Percentiles rank a stretch among this genome's conserved stretches.
phyloP scores from a whole-genome alignment of 169 alveolate species.

The Eimeria tenella region DNA sequence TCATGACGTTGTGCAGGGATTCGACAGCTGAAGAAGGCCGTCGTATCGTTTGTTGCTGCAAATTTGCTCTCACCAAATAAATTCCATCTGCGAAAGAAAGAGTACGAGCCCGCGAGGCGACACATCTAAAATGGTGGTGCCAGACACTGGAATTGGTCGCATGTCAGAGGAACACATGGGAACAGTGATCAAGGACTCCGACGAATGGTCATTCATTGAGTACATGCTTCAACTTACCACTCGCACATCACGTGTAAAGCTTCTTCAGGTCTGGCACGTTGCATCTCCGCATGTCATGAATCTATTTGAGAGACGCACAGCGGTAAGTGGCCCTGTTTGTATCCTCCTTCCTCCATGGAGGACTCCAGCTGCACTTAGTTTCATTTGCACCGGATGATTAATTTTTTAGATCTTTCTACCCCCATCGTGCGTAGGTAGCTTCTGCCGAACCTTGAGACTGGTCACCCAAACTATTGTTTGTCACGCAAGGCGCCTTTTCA shows the following conservation, averaged over 20 bases:
- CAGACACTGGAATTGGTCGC: slow-evolving; percentile 34
- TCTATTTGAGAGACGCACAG: slow-evolving; percentile 67
- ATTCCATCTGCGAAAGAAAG: background rate
- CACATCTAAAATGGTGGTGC: slow-evolving; percentile 20
- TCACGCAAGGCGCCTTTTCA: background rate
- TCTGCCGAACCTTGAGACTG: no score
- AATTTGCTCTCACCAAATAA: background rate
- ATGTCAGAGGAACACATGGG: slow-evolving; percentile 68
- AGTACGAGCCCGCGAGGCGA: background rate
- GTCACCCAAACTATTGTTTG: background rate
- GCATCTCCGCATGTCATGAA: slow-evolving; percentile 74
- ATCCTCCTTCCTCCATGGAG: background rate
- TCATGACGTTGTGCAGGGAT: background rate
- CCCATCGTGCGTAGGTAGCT: no score
- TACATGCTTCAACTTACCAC: slow-evolving; percentile 75
- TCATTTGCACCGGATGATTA: no score
- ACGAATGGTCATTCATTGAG: slow-evolving; percentile 78
- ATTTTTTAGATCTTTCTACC: no score
- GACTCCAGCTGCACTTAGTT: background rate
- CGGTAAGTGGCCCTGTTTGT: slow-evolving; percentile 26
- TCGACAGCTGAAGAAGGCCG: background rate
- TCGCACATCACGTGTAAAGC: slow-evolving; percentile 78
- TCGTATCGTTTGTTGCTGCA: background rate
- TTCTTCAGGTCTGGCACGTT: slow-evolving; percentile 80
- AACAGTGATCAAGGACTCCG: slow-evolving; percentile 70